These are phyloP conservation scores for Ophiobolus disseminans DNA, from an alignment of 2,329 filamentous ascomycete species.

Conservation along the genomic window DNA sequence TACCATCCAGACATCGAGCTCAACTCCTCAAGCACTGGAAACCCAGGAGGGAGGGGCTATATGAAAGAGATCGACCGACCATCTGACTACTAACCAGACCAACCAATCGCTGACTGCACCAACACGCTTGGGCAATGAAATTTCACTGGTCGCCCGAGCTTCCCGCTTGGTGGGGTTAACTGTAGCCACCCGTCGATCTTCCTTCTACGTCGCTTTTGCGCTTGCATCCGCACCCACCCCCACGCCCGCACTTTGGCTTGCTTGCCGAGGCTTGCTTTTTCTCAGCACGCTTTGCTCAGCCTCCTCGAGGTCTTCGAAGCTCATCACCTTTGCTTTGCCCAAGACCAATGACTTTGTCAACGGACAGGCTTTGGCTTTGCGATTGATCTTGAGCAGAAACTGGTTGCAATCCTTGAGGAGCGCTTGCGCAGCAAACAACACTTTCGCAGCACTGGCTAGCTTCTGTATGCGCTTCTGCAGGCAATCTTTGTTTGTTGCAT, in stretches of 20 bases:
- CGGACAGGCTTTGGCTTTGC: neutral
- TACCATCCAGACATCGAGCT: too few species aligned
- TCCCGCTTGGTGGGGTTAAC: too few species aligned
- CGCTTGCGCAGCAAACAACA: neutral
- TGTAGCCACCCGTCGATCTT: too few species aligned
- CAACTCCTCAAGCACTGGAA: too few species aligned
- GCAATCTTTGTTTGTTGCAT: neutral
- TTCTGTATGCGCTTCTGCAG: neutral
- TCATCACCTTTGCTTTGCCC: too few species aligned
- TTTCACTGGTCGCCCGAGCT: too few species aligned
- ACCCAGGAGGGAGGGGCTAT: too few species aligned
- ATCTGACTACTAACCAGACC: too few species aligned
- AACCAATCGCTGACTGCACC: too few species aligned
- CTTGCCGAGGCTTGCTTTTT: conserved; percentile 1
- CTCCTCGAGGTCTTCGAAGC: neutral
- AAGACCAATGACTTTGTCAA: neutral
- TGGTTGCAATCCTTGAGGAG: neutral
- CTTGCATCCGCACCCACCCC: neutral
- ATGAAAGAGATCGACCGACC: too few species aligned
- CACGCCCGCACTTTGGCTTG: conserved; percentile 3
- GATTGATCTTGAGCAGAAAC: neutral
- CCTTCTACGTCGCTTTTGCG: conserved; percentile 2
- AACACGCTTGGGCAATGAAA: too few species aligned
- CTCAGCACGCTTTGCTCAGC: neutral
- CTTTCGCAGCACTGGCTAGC: too few species aligned